Percentiles rank a stretch among this genome's conserved stretches.
phyloP scores from a whole-genome alignment of 495 filamentous ascomycete genomes.

The Chaetomium fimeti region DNA sequence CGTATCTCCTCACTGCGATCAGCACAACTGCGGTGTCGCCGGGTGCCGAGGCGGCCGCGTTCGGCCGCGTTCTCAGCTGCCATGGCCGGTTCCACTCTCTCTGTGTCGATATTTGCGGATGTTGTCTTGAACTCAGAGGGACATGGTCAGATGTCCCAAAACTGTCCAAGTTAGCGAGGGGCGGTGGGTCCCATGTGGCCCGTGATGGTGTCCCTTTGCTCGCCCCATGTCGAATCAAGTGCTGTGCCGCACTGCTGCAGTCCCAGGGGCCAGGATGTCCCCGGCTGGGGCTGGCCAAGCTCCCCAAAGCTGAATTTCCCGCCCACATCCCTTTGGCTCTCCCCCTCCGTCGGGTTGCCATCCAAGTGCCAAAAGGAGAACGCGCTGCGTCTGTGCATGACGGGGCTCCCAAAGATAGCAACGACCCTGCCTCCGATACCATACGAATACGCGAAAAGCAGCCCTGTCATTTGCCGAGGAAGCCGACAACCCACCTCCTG shows the following conservation, averaged over 20 bases:
- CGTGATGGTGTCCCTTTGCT: slow-evolving; percentile 4
- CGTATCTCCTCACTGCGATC: background rate
- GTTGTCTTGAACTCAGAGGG: slow-evolving; percentile 1
- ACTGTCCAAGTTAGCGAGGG: slow-evolving; percentile 25
- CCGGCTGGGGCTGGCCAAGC: background rate
- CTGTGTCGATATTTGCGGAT: background rate
- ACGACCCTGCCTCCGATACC: background rate
- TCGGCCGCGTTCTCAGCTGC: too few species aligned
- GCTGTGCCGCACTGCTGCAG: slow-evolving; percentile 1
- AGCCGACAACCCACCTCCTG: background rate
- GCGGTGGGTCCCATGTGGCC: slow-evolving; percentile 11
- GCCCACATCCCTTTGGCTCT: slow-evolving; percentile 16
- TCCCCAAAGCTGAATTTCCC: slow-evolving; percentile 16
- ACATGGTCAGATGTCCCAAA: slow-evolving; percentile 25
- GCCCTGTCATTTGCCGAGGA: background rate
- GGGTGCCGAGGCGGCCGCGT: background rate
- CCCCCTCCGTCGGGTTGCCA: slow-evolving; percentile 6
- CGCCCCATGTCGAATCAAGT: slow-evolving; percentile 16
- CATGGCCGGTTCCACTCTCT: background rate
- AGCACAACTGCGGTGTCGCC: slow-evolving; percentile 5
- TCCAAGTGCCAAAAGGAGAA: background rate
- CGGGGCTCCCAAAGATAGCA: background rate
- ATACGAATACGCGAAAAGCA: background rate
- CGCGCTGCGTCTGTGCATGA: background rate
- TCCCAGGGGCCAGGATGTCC: slow-evolving; percentile 10